A percentile compares a stretch with the other conserved stretches of the same genome.
phyloP scores from a whole-genome alignment of 2,329 filamentous ascomycete genomes.

The Cyphellophora europaea region DNA sequence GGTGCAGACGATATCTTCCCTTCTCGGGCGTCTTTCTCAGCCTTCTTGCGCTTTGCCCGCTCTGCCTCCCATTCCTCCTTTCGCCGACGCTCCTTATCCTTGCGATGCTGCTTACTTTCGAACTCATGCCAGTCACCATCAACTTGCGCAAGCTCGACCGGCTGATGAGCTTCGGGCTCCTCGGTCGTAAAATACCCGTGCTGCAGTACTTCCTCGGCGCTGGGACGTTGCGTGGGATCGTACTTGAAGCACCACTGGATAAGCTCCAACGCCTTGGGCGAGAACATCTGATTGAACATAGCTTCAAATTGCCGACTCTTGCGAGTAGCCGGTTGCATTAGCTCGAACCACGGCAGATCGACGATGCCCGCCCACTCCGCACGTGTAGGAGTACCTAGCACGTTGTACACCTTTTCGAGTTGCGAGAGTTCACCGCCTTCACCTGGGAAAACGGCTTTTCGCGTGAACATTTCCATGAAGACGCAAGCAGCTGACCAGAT shows the following conservation, averaged over 20 bases:
- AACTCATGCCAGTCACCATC: conserved; percentile 98
- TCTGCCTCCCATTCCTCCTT: conserved; percentile 44
- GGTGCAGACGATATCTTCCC: conserved; percentile 10
- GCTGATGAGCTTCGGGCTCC: conserved; percentile 66
- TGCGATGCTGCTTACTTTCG: conserved; percentile 86
- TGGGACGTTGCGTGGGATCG: conserved; percentile 74
- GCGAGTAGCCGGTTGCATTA: conserved; percentile 69
- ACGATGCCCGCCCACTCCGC: conserved; percentile 79
- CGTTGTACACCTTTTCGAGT: conserved; percentile 89
- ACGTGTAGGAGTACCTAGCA: conserved; percentile 79
- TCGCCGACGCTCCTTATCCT: conserved; percentile 67
- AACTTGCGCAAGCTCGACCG: conserved; percentile 70
- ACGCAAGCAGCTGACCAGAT: conserved; percentile 98
- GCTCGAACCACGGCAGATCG: conserved; percentile 96
- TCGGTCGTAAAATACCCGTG: conserved; percentile 85
- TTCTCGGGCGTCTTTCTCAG: conserved; percentile 31
- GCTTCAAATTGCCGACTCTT: conserved; percentile 63
- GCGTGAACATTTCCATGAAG: conserved; percentile 90
- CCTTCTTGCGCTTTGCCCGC: conserved; percentile 40
- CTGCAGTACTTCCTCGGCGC: conserved; percentile 71
- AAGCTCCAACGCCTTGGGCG: conserved; percentile 72
- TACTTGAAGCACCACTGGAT: conserved; percentile 79
- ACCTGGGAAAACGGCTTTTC: conserved; percentile 87
- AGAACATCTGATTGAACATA: conserved; percentile 68
- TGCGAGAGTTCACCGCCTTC: conserved; percentile 95